Conservation (phyloP, 2,329 filamentous ascomycete genomes). For the Alternaria panax region DNA sequence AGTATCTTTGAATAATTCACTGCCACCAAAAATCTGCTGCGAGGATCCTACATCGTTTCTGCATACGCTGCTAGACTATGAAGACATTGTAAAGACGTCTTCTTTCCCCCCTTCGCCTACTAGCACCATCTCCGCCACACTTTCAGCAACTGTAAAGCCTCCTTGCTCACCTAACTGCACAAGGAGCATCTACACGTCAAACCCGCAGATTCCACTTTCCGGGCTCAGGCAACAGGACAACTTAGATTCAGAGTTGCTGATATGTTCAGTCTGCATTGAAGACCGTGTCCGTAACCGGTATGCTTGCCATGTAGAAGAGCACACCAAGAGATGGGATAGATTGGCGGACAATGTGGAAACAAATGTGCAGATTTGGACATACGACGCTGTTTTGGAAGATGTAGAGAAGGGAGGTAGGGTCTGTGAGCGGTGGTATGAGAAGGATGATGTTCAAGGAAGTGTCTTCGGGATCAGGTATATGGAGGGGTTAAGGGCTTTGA, state of each 20-base stretch:
- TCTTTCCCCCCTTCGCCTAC: neutral
- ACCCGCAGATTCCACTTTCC: neutral
- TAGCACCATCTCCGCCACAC: neutral
- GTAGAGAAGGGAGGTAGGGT: neutral
- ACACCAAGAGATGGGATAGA: neutral
- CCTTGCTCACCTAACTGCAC: neutral
- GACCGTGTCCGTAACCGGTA: no score
- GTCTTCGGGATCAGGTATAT: neutral
- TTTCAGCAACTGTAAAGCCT: neutral
- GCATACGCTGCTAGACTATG: neutral
- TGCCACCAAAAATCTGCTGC: neutral
- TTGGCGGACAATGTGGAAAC: neutral
- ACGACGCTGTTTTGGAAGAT: neutral
- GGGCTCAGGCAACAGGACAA: neutral
- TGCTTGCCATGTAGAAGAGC: no score
- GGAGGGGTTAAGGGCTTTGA: neutral
- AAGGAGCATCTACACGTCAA: neutral
- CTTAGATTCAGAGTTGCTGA: neutral
- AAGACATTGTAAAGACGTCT: neutral
- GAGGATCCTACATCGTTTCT: neutral
- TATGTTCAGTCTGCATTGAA: no score
- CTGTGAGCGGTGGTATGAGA: neutral
- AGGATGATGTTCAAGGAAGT: no score
- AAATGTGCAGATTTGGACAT: neutral
- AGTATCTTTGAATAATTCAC: neutral